Conservation (phyloP, 2,329 filamentous ascomycete species). For the Colletotrichum gloeosporioides region DNA sequence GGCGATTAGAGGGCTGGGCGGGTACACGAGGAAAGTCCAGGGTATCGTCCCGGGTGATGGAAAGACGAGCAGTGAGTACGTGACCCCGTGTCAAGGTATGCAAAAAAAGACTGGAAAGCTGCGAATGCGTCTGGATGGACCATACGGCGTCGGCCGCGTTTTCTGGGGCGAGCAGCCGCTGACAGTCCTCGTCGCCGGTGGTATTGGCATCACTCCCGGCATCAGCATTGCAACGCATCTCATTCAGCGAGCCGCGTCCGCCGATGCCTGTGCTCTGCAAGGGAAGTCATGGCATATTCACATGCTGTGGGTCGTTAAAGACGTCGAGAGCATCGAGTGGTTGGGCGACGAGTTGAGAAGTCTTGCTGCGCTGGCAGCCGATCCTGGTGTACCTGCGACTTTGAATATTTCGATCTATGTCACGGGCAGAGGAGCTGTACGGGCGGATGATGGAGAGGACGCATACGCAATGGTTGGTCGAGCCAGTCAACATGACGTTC, state of each 20-base stretch:
- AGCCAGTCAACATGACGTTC: accelerated
- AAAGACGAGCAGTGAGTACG: not conserved
- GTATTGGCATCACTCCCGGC: not conserved
- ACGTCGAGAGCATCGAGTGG: not conserved
- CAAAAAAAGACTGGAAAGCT: accelerated
- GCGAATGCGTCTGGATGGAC: accelerated
- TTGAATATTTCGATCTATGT: not conserved
- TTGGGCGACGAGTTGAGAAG: not conserved
- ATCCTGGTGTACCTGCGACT: not conserved
- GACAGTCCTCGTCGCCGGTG: not conserved
- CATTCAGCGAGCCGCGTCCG: not conserved
- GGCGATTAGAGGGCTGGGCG: not conserved
- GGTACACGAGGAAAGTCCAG: not conserved
- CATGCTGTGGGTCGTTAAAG: not conserved
- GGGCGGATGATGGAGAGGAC: not conserved
- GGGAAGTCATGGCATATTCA: not conserved
- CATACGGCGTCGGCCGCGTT: not conserved
- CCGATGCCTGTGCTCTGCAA: not conserved
- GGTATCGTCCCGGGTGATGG: not conserved
- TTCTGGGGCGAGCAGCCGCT: not conserved
- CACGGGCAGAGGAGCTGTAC: not conserved
- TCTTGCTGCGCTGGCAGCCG: not conserved
- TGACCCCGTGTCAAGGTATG: accelerated
- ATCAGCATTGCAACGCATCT: not conserved
- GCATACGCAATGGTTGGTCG: not conserved